These are phyloP conservation scores for Jackrogersella multiformis DNA, from an alignment of 495 filamentous ascomycete species.

Conservation along the genomic window DNA sequence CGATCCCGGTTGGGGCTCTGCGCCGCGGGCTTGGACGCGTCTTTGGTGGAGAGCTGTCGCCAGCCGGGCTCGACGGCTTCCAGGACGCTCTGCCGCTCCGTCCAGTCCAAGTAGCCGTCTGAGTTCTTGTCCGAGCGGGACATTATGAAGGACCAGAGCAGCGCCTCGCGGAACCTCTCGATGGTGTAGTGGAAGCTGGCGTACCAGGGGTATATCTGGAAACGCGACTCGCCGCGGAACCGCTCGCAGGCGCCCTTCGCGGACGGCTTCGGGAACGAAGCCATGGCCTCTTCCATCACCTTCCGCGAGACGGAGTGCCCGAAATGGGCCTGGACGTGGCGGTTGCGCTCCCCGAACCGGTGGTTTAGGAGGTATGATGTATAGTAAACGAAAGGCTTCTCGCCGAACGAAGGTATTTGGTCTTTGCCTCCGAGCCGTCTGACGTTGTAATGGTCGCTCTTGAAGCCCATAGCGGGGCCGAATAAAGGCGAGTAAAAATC, in stretches of 20 bases:
- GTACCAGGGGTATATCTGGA: slow-evolving; percentile 56
- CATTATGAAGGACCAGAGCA: slow-evolving; percentile 57
- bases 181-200: slow-evolving; percentile 56
- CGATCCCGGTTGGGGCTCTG: slow-evolving; percentile 44
- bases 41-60: slow-evolving; percentile 36
- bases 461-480: slow-evolving; percentile 55
- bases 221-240: slow-evolving; percentile 53
- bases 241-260: slow-evolving; percentile 51
- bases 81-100: slow-evolving; percentile 49
- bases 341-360: slow-evolving; percentile 54
- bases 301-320: slow-evolving; percentile 51
- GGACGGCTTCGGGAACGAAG: slow-evolving; percentile 52
- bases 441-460: slow-evolving; percentile 53
- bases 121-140: slow-evolving; percentile 49
- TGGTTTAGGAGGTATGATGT: slow-evolving; percentile 57
- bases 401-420: slow-evolving; percentile 54
- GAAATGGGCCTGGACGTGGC: slow-evolving; percentile 56
- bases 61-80: slow-evolving; percentile 48
- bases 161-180: slow-evolving; percentile 53
- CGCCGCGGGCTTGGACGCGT: slow-evolving; percentile 38
- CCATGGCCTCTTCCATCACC: slow-evolving; percentile 53
- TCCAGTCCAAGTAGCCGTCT: slow-evolving; percentile 53
- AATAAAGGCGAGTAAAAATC: slow-evolving; percentile 57
- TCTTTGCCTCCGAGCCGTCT: slow-evolving; percentile 40
- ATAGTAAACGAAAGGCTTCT: slow-evolving; percentile 57